Evolutionary conservation across 2,329 filamentous ascomycete species (phyloP).

Genomic region (Dryadomyces quercus-mongolicae): DNA sequence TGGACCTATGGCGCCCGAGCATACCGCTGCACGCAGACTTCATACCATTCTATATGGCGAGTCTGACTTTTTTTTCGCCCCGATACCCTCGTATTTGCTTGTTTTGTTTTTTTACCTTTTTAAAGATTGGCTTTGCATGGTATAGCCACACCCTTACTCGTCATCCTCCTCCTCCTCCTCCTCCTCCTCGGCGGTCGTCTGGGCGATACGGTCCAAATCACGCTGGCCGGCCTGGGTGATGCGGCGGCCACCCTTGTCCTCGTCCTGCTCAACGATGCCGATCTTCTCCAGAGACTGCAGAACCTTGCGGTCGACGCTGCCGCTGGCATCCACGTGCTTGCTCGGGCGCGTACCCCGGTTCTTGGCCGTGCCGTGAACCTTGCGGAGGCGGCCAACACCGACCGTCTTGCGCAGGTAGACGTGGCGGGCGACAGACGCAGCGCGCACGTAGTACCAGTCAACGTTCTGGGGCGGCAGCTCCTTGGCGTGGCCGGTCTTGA

Average conservation of each 20-base stretch:
- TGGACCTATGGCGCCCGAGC: constrained; percentile 9
- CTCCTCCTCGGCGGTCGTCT: constrained; percentile 64
- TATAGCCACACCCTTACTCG: constrained; percentile 28
- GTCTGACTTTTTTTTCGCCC: not conserved
- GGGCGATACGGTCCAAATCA: constrained; percentile 93
- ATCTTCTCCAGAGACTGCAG: constrained; percentile 99
- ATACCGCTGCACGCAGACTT: not conserved
- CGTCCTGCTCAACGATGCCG: constrained; percentile 91
- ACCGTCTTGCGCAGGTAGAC: constrained; percentile 99
- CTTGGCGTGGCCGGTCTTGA: constrained; percentile 95
- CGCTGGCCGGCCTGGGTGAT: constrained; percentile 98
- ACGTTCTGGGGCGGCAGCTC: constrained; percentile 96
- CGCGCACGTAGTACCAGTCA: constrained; percentile 92
- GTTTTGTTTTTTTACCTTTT: not conserved
- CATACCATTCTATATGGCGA: not conserved
- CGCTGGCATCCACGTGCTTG: constrained; percentile 91
- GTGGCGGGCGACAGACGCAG: constrained; percentile 90
- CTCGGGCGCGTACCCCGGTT: constrained; percentile 89
- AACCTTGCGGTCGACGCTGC: constrained; percentile 93
- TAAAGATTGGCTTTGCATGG: too few species aligned
- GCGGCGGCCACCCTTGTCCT: constrained; percentile 96
- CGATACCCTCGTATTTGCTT: too few species aligned
- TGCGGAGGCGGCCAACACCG: constrained; percentile 90
- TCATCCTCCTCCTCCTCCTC: constrained; percentile 48
- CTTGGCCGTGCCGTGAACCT: constrained; percentile 85